A percentile compares a stretch with the other conserved stretches of the same genome.
Conservation (phyloP, 108 stramenopile genomes). For the Licmophora abbreviata region DNA sequence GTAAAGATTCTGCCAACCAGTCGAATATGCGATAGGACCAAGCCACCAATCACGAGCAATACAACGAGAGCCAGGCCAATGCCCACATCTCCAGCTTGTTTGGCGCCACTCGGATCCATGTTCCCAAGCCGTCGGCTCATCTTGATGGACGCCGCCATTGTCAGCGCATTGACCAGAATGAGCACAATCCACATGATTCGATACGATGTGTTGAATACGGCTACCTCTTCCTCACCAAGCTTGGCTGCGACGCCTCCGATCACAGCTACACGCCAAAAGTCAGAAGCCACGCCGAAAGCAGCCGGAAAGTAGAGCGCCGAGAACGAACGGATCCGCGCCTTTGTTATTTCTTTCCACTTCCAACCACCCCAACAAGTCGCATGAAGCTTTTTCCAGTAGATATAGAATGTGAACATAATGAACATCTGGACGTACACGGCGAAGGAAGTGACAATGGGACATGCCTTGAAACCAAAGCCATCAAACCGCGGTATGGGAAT, state of each 20-base stretch:
- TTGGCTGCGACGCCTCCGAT: constrained; percentile 62
- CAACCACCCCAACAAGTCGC: constrained; percentile 39
- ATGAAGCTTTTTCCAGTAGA: constrained; percentile 35
- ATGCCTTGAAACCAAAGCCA: constrained; percentile 70
- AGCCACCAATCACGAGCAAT: constrained; percentile 24
- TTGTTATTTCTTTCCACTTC: constrained; percentile 41
- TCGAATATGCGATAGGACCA: constrained; percentile 40
- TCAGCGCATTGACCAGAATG: constrained; percentile 49
- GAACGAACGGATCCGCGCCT: constrained; percentile 47
- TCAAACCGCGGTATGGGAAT: constrained; percentile 48
- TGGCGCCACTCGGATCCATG: constrained; percentile 41
- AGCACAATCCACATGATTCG: constrained; percentile 83
- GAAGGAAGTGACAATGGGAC: constrained; percentile 62
- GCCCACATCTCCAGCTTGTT: constrained; percentile 47
- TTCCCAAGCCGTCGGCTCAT: constrained; percentile 41
- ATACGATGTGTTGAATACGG: constrained; percentile 82
- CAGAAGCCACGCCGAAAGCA: constrained; percentile 52
- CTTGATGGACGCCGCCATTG: constrained; percentile 44
- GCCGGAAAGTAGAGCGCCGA: constrained; percentile 66
- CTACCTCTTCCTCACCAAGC: constrained; percentile 62
- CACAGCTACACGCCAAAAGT: constrained; percentile 78
- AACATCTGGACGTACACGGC: constrained; percentile 51
- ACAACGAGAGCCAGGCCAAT: constrained; percentile 28
- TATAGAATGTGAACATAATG: constrained; percentile 31
- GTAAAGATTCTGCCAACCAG: constrained; percentile 65